Evolutionary conservation across 148 eudicot species (phyloP).

Genomic region (Vaccinium myrtillus): DNA sequence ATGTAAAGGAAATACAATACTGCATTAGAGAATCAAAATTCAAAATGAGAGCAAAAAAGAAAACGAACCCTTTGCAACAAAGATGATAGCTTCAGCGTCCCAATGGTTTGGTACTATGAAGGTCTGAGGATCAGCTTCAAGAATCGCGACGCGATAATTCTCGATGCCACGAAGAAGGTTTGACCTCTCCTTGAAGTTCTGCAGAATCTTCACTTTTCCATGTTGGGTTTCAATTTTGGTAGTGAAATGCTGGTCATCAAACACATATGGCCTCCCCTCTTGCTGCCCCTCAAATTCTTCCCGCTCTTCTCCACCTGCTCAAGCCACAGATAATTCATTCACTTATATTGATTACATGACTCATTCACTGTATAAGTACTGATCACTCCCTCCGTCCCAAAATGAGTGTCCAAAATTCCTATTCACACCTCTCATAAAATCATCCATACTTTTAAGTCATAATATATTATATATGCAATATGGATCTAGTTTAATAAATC

Average conservation of each 20-base stretch:
- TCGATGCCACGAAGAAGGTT: slow-evolving; percentile 66
- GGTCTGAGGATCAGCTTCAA: slow-evolving; percentile 77
- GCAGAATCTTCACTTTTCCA: slow-evolving; percentile 53
- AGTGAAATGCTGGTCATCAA: slow-evolving; percentile 53
- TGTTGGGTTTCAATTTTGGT: slow-evolving; percentile 34
- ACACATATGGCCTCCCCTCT: slow-evolving; percentile 55
- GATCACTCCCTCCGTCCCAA: too few relatives aligned
- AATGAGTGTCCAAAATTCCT: too few relatives aligned
- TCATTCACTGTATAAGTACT: too few relatives aligned
- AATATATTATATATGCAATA: too few relatives aligned
- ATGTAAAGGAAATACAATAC: background rate
- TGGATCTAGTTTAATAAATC: too few relatives aligned
- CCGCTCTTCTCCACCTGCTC: slow-evolving; percentile 12
- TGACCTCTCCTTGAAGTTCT: slow-evolving; percentile 55
- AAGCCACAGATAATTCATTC: background rate
- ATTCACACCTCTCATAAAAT: too few relatives aligned
- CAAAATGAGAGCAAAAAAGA: background rate
- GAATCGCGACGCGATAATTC: slow-evolving; percentile 58
- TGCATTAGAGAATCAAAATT: background rate
- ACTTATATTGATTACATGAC: too few relatives aligned
- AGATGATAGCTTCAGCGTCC: slow-evolving; percentile 66
- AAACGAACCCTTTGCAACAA: slow-evolving; percentile 60
- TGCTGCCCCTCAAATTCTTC: slow-evolving; percentile 19
- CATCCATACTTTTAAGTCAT: too few relatives aligned
- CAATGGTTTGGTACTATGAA: slow-evolving; percentile 59